phyloP scores from a whole-genome alignment of 768 basidiomycete genomes.

The Trichaptum fuscoviolaceum region DNA sequence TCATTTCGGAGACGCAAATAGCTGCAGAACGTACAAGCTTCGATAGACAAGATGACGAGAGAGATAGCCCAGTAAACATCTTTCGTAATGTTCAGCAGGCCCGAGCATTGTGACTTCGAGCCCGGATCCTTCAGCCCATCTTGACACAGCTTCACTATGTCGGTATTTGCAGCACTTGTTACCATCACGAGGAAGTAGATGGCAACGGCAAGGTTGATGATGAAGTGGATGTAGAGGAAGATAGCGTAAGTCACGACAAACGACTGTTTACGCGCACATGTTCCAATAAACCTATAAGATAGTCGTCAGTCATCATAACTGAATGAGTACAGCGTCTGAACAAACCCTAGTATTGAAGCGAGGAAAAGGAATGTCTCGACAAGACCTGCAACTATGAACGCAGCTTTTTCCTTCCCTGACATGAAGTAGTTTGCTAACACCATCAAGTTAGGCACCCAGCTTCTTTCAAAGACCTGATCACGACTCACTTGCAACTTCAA shows the following conservation, averaged over 20 bases:
- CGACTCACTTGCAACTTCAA: slow-evolving; percentile 52
- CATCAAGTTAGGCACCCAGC: not conserved
- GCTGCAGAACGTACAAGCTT: slow-evolving; percentile 44
- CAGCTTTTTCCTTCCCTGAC: slow-evolving; percentile 30
- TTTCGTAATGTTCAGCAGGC: slow-evolving; percentile 36
- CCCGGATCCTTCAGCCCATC: slow-evolving; percentile 35
- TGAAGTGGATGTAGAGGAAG: slow-evolving; percentile 52
- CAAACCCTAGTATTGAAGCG: slow-evolving; percentile 54
- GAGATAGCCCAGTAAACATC: slow-evolving; percentile 45
- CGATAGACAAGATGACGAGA: slow-evolving; percentile 39
- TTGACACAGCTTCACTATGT: slow-evolving; percentile 41
- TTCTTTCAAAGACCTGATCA: not conserved
- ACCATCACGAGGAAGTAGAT: slow-evolving; percentile 47
- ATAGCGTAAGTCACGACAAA: slow-evolving; percentile 54
- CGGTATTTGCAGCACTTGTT: slow-evolving; percentile 38
- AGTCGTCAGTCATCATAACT: slow-evolving; percentile 6
- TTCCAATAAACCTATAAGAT: slow-evolving; percentile 51
- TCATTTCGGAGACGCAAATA: slow-evolving; percentile 5
- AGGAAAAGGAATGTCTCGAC: slow-evolving; percentile 49
- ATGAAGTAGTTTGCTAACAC: slow-evolving; percentile 17
- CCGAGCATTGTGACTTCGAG: slow-evolving; percentile 39
- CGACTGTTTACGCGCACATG: slow-evolving; percentile 53
- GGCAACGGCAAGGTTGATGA: slow-evolving; percentile 49
- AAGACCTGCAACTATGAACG: slow-evolving; percentile 45
- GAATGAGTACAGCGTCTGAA: slow-evolving; percentile 5